phyloP scores from a whole-genome alignment of 345 rosid genomes.

The Arabidopsis arenosa region DNA sequence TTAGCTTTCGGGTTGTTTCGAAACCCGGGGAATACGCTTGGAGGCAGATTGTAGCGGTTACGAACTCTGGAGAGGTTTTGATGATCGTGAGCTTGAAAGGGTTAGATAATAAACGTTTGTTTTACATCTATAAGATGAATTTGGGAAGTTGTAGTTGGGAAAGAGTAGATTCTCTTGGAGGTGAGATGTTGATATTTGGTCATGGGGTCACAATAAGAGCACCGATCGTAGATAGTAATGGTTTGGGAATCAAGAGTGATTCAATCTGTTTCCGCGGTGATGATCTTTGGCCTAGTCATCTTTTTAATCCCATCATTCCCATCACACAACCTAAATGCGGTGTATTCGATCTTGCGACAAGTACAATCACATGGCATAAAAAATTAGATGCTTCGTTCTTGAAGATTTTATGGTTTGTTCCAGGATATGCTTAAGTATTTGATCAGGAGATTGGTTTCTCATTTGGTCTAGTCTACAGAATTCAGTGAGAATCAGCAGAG shows the following conservation, averaged over 20 bases:
- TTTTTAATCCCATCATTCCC: background rate
- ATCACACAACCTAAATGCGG: background rate
- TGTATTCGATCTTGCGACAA: slow-evolving; percentile 15
- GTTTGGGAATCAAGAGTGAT: slow-evolving; percentile 6
- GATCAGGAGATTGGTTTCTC: background rate
- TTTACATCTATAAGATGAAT: slow-evolving; percentile 1
- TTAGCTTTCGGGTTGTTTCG: background rate
- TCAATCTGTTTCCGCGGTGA: background rate
- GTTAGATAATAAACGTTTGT: background rate
- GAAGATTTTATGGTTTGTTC: slow-evolving; percentile 23
- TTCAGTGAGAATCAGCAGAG: background rate
- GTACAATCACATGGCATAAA: background rate
- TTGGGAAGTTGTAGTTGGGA: background rate
- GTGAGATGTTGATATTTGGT: slow-evolving; percentile 28
- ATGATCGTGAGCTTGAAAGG: background rate
- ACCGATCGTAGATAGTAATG: background rate
- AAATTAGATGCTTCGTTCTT: background rate
- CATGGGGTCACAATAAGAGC: slow-evolving; percentile 2
- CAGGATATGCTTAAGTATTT: slow-evolving; percentile 11
- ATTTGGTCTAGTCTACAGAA: background rate
- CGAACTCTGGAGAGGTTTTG: slow-evolving; percentile 21
- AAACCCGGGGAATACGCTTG: background rate
- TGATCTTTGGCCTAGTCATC: background rate
- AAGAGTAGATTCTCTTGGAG: slow-evolving; percentile 22
- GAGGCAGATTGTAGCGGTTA: background rate